These are phyloP conservation scores for Uromyces viciae-fabae DNA, from an alignment of 1,284 basidiomycete genomes.

Conservation along the genomic window DNA sequence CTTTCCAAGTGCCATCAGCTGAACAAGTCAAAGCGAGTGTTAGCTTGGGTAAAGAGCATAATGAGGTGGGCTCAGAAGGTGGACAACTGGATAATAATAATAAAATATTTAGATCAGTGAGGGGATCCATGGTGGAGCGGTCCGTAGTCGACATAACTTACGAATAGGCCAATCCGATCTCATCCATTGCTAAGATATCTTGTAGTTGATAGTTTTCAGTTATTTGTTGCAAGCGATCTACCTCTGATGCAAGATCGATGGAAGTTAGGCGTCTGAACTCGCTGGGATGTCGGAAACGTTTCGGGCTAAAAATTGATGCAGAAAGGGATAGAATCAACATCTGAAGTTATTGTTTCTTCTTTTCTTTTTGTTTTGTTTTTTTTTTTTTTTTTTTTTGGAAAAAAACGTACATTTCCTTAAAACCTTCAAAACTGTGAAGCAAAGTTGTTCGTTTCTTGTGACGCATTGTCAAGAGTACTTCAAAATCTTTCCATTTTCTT, in stretches of 20 bases:
- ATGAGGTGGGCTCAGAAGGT: conserved; percentile 6
- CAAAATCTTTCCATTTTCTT: conserved; percentile 35
- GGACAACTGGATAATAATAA: conserved; percentile 12
- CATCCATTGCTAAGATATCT: conserved; percentile 42
- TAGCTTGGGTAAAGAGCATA: conserved; percentile 10
- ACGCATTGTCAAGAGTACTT: conserved; percentile 6
- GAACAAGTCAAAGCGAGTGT: conserved; percentile 39
- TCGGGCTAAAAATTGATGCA: conserved; percentile 3
- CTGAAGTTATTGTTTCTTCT: neutral
- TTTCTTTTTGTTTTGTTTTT: too few relatives aligned
- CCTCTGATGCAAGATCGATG: conserved; percentile 18
- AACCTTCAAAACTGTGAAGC: conserved; percentile 18
- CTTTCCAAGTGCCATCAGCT: conserved; percentile 42
- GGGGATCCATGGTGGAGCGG: neutral
- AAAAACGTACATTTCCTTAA: conserved; percentile 15
- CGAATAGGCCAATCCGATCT: conserved; percentile 31
- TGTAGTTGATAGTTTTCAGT: conserved; percentile 18
- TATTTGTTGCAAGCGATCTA: conserved; percentile 17
- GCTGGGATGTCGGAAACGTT: conserved; percentile 26
- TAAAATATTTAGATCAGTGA: neutral
- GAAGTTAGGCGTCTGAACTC: neutral
- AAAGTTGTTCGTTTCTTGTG: neutral
- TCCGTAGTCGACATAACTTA: neutral
- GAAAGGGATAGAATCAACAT: too few relatives aligned
- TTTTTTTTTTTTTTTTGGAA: too few relatives aligned